Conservation (phyloP, 2,329 filamentous ascomycete genomes). For the Nemania sp. region DNA sequence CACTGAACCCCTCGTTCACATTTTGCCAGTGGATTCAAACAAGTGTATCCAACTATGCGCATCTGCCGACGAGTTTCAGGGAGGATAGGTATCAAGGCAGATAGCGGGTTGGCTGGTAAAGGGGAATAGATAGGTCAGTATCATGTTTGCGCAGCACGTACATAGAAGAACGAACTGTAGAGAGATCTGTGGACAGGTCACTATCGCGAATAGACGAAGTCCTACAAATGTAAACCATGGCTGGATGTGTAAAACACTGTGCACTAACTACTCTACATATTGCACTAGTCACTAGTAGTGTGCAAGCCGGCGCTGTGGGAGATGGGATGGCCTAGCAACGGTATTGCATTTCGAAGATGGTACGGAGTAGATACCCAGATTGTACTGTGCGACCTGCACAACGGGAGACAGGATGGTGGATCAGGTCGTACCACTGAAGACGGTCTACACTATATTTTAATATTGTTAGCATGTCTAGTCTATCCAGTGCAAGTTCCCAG, state of each 20-base stretch:
- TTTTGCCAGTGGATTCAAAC: background rate
- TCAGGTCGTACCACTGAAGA: too few species aligned
- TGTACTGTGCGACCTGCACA: background rate
- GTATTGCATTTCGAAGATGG: constrained; percentile 23
- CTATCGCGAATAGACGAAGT: background rate
- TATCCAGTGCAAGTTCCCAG: too few species aligned
- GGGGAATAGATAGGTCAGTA: background rate
- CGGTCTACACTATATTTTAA: background rate
- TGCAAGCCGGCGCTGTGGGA: constrained; percentile 33
- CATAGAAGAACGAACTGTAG: too few species aligned
- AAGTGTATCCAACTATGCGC: constrained; percentile 7
- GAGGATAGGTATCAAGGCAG: background rate
- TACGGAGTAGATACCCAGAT: constrained; percentile 1
- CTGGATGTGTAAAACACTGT: constrained; percentile 46
- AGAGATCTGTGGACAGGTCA: background rate
- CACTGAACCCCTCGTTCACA: constrained; percentile 9
- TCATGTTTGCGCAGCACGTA: too few species aligned
- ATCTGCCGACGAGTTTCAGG: constrained; percentile 3
- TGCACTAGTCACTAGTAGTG: constrained; percentile 25
- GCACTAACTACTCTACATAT: background rate
- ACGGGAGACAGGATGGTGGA: background rate
- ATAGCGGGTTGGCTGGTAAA: too few species aligned
- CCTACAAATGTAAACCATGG: constrained; percentile 40
- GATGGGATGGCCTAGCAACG: constrained; percentile 44
- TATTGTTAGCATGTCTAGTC: too few species aligned